Conservation (phyloP, 768 basidiomycete species). For the Hypholoma fasciculare region DNA sequence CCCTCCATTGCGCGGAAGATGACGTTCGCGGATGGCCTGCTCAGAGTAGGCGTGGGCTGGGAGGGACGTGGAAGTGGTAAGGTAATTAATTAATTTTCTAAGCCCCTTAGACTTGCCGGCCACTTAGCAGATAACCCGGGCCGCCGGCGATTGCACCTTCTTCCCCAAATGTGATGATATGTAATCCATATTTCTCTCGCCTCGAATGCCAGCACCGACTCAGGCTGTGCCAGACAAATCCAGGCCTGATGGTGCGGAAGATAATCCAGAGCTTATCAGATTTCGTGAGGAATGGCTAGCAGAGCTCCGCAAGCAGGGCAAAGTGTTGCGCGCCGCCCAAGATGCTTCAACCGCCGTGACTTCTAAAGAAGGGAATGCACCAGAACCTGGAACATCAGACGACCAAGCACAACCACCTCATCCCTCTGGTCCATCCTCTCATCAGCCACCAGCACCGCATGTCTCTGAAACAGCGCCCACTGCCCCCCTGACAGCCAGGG, state of each 20-base stretch:
- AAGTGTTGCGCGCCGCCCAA: constrained; percentile 9
- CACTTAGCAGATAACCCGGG: constrained; percentile 20
- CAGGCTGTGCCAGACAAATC: constrained; percentile 10
- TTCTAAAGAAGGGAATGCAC: neutral
- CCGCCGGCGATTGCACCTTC: neutral
- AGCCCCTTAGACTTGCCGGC: neutral
- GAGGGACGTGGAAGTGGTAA: constrained; percentile 20
- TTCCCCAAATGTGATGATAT: neutral
- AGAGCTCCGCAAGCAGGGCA: constrained; percentile 50
- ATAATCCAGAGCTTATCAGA: constrained; percentile 59
- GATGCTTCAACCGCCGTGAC: neutral
- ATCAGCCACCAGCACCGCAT: neutral
- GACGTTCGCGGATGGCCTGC: constrained; percentile 1
- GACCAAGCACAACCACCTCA: neutral
- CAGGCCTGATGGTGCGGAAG: constrained; percentile 30
- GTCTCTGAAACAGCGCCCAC: neutral
- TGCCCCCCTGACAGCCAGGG: neutral
- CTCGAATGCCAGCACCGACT: constrained; percentile 21
- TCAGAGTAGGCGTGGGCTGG: constrained; percentile 5
- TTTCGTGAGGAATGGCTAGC: constrained; percentile 77
- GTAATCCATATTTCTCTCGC: constrained; percentile 8
- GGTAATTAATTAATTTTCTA: constrained; percentile 7
- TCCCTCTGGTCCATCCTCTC: neutral
- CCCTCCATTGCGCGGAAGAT: constrained; percentile 58
- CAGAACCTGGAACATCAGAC: neutral